phyloP scores from a whole-genome alignment of 768 basidiomycete species.

The Leucogyrophana mollusca region DNA sequence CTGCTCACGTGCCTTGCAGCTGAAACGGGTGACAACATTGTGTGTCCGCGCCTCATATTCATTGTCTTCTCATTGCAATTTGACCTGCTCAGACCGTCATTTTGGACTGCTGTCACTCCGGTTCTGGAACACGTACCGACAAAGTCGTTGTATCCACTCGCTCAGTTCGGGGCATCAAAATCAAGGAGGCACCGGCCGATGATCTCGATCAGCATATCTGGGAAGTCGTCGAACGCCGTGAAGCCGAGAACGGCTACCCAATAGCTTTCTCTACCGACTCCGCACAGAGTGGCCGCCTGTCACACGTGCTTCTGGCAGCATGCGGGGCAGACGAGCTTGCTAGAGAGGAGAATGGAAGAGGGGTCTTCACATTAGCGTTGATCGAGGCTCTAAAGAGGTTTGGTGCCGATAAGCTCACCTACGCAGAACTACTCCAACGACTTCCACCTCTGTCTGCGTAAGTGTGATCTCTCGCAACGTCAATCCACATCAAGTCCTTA shows the following conservation, averaged over 20 bases:
- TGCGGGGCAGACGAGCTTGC: slow-evolving; percentile 37
- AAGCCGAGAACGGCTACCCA: no score
- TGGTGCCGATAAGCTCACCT: no score
- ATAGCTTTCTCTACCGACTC: slow-evolving; percentile 16
- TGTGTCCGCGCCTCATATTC: slow-evolving; percentile 23
- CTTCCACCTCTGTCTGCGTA: slow-evolving; percentile 20
- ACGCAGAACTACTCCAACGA: no score
- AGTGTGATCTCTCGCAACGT: slow-evolving; percentile 18
- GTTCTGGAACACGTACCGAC: slow-evolving; percentile 29
- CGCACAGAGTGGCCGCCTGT: slow-evolving; percentile 26
- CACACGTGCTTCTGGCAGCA: slow-evolving; percentile 43
- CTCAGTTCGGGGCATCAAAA: slow-evolving; percentile 6
- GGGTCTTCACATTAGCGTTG: slow-evolving; percentile 25
- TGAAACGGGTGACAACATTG: slow-evolving; percentile 43
- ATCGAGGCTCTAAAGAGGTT: slow-evolving; percentile 9
- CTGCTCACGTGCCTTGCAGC: slow-evolving; percentile 37
- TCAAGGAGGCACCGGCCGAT: slow-evolving; percentile 5
- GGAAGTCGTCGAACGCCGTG: slow-evolving; percentile 11
- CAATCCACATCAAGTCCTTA: slow-evolving; percentile 6
- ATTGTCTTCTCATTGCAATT: neutral
- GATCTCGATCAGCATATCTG: slow-evolving; percentile 27
- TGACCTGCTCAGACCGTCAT: slow-evolving; percentile 45
- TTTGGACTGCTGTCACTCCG: slow-evolving; percentile 47
- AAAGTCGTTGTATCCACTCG: no score
- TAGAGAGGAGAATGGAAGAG: slow-evolving; percentile 17